These are phyloP conservation scores for Mallotus repandus DNA, from an alignment of 441 rosid genomes.

Conservation along the genomic window DNA sequence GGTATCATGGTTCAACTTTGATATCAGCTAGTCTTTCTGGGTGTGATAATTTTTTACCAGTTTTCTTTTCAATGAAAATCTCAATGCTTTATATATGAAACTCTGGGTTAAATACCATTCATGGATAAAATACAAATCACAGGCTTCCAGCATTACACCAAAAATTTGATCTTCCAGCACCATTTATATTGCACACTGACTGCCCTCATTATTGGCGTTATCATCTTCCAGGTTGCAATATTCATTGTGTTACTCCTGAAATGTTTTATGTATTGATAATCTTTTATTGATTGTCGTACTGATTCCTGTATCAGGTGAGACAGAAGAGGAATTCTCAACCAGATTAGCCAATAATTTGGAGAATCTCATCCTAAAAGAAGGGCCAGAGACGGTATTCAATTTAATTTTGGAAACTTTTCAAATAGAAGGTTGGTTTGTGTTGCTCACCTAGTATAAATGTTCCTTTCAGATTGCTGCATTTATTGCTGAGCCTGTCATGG, in stretches of 20 bases:
- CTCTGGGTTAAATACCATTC: conserved; percentile 4
- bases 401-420: conserved; percentile 9
- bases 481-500: conserved; percentile 98
- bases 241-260: neutral
- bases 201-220: conserved; percentile 99
- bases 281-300: conserved; percentile 16
- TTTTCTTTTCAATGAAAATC: conserved; percentile 1
- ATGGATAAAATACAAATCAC: conserved; percentile 19
- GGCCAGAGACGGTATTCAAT: conserved; percentile 82
- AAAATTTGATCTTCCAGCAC: conserved; percentile 95
- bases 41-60: conserved; percentile 34
- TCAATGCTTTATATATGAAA: conserved; percentile 6
- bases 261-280: conserved; percentile 17
- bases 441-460: conserved; percentile 26
- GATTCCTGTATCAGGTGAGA: conserved; percentile 57
- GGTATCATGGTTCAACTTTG: conserved; percentile 96
- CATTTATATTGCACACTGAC: conserved; percentile 89
- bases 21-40: conserved; percentile 96
- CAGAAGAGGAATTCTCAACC: conserved; percentile 93
- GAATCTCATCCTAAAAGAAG: conserved; percentile 87
- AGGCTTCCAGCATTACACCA: conserved; percentile 92
- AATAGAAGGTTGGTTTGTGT: conserved; percentile 17
- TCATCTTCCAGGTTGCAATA: conserved; percentile 73
- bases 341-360: conserved; percentile 89
- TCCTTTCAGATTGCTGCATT: conserved; percentile 87